Percentiles rank a stretch among this genome's conserved stretches.
phyloP scores from a whole-genome alignment of 345 rosid genomes.

The Viola odorata region DNA sequence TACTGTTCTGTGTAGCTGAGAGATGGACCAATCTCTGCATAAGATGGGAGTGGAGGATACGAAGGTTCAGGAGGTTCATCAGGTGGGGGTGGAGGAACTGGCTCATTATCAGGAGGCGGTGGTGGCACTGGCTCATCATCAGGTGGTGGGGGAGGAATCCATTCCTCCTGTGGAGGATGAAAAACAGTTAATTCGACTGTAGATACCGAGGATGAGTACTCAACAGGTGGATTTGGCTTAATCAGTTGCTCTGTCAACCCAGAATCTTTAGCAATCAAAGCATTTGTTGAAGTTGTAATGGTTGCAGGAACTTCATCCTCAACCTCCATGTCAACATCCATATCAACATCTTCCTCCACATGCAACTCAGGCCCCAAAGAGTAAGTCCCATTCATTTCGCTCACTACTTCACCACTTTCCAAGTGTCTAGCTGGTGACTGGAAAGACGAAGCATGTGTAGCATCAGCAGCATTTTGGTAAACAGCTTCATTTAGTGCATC shows the following conservation, averaged over 20 bases:
- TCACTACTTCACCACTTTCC: constrained; percentile 27
- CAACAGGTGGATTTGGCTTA: constrained; percentile 34
- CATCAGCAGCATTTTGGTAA: not conserved
- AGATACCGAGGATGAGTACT: constrained; percentile 14
- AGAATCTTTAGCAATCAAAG: constrained; percentile 22
- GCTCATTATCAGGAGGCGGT: constrained; percentile 68
- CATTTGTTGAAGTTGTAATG: constrained; percentile 15
- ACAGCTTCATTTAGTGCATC: constrained; percentile 19
- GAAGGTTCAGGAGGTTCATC: constrained; percentile 61
- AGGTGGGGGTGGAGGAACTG: constrained; percentile 44
- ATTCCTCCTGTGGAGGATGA: constrained; percentile 72
- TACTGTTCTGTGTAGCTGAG: constrained; percentile 45
- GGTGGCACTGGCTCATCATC: constrained; percentile 76
- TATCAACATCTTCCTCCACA: constrained; percentile 66
- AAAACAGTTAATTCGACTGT: constrained; percentile 37
- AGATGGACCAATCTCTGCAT: constrained; percentile 43
- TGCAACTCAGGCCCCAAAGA: constrained; percentile 22
- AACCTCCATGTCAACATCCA: constrained; percentile 98
- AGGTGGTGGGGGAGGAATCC: constrained; percentile 94
- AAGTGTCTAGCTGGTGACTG: constrained; percentile 31
- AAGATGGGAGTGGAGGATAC: constrained; percentile 40
- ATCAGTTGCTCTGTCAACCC: constrained; percentile 25
- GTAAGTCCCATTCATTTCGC: constrained; percentile 22
- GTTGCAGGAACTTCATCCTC: constrained; percentile 48
- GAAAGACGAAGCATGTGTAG: constrained; percentile 16